Evolutionary conservation across 169 alveolate species (phyloP).

Genomic region (Plasmodium gonderi): DNA sequence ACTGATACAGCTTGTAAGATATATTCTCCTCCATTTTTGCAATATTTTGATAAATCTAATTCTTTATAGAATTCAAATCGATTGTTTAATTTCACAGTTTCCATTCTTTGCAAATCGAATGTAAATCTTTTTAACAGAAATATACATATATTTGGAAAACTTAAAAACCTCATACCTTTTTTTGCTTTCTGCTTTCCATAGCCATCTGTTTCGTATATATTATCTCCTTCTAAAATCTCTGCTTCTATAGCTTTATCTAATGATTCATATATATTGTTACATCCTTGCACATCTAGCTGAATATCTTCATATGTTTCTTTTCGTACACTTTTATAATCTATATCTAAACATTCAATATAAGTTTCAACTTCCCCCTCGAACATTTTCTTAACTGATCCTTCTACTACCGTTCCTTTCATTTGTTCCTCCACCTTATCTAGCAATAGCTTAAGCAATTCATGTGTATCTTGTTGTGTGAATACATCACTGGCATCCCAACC

Average conservation of each 20-base stretch:
- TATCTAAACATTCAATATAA: constrained; percentile 94
- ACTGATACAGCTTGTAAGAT: constrained; percentile 94
- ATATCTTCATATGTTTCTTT: constrained; percentile 92
- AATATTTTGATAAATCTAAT: constrained; percentile 87
- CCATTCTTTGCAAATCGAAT: constrained; percentile 88
- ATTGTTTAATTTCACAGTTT: constrained; percentile 91
- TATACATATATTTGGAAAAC: constrained; percentile 94
- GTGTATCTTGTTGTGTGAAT: constrained; percentile 97
- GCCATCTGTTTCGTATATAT: constrained; percentile 96
- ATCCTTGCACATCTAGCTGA: constrained; percentile 95
- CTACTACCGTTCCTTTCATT: constrained; percentile 96
- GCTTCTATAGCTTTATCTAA: constrained; percentile 92
- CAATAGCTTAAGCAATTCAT: constrained; percentile 94
- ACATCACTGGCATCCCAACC: constrained; percentile 97
- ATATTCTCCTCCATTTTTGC: constrained; percentile 83
- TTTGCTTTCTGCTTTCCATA: constrained; percentile 90
- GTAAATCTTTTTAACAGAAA: constrained; percentile 94
- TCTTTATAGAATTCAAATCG: constrained; percentile 93
- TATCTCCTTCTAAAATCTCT: constrained; percentile 95
- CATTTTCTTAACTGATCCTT: constrained; percentile 93
- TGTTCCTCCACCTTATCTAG: constrained; percentile 96
- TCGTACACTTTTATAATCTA: constrained; percentile 91
- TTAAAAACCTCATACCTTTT: constrained; percentile 93
- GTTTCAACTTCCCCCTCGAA: constrained; percentile 97
- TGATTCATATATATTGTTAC: constrained; percentile 92